Evolutionary conservation across 1,139 yeast species (phyloP), one percentile per base, ranked within the genome.

Genomic region (Suhomyces yuchorum): DNA sequence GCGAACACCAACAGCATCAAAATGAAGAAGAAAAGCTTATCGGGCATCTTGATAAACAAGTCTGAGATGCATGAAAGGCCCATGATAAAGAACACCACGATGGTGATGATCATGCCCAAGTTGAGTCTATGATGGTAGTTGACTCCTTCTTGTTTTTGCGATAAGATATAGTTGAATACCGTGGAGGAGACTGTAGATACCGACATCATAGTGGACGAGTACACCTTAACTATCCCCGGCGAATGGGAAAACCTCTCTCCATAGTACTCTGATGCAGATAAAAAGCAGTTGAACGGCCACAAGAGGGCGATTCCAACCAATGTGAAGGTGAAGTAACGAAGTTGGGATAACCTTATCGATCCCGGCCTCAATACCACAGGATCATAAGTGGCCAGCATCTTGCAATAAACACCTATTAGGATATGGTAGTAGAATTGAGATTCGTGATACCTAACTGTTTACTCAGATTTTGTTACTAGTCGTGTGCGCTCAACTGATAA

Each of bases 241-340:
- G 77, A 68, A 30, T 73, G 75, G 18, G 73, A 70, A 53, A 92
- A 85, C 43, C 93, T 67, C 46, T 79, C 80, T 33, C 82, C 81
- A 62, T 90, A 90, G 66, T 88, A 91, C 4, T 88, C 87, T 0
- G 96, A 80, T 0, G 97, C 97, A 1, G 96, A 84, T 8, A 93
- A 70, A 57, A 91, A 85, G 56, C 96, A 84, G 71, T 93, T 93
- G 97, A 98, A 93, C 0, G 99, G 98, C 98, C 98, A 93, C 37
- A 93, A 74, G 34, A 87, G 70, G 0, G 93, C 85, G 7, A 87
- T 71, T 0, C 97, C 97, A 9, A 88, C 76, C n/a, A 81, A 57
- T 26, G 84, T 63, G 59, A 85, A 89, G 0, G 95, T 81, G 17
- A 77, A 40, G 60, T 88, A 89, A 46, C 78, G 78, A 20, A 84